Base-by-base conservation (phyloP, 2,329 filamentous ascomycete species). In the Botryotinia convoluta region DNA sequence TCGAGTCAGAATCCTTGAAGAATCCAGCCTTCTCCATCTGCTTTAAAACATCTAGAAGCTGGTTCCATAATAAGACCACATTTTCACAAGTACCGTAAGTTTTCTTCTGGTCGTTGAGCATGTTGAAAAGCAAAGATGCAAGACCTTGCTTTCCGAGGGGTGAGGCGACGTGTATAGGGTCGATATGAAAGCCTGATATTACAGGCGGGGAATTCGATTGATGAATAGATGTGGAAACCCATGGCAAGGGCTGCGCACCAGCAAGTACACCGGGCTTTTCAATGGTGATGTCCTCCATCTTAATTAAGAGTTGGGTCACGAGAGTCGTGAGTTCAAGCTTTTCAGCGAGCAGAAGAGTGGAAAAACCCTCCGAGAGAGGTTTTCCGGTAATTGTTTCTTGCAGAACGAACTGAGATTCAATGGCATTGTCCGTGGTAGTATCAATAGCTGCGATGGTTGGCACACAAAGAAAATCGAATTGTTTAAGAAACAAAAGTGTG, bases 331-430 rank as follows among this genome's bases (percentile, higher is more conserved):
- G 32, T 57, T 78, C 63, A 9, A 78, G 73, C 61, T 74, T 76
- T 32, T 76, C 75, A 1, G 4, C 10, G 1, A 75, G 59, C 5
- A 74, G 68, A 18, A 77, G 65, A 18, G 62, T 35, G 26, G 74
- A 72, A 61, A 71, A 75, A 4, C 74, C 39, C 20, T 69, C 51
- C 0, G 62, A 4, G 2, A 74, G 32, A 12, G 48, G 4, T 18
- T 54, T 18, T 10, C 77, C 77, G 0, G 51, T 72, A 16, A 78
- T 48, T 32, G 69, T 54, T 3, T 69, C 2, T n/a, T 77, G 76
- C 4, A 79, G 45, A 16, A 79, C 72, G 29, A 44, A 79, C 51
- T 61, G 37, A 16, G 62, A 74, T 10, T 26, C 35, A 18, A 79
- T 70, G 0, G 69, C 63, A 64, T 77, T 79, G 3, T 77, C 54